Percentiles rank a stretch among this genome's conserved stretches.
These are phyloP conservation scores for Magnolia officinalis DNA, from an alignment of 164 flowering plant genomes.

Conservation along the genomic window DNA sequence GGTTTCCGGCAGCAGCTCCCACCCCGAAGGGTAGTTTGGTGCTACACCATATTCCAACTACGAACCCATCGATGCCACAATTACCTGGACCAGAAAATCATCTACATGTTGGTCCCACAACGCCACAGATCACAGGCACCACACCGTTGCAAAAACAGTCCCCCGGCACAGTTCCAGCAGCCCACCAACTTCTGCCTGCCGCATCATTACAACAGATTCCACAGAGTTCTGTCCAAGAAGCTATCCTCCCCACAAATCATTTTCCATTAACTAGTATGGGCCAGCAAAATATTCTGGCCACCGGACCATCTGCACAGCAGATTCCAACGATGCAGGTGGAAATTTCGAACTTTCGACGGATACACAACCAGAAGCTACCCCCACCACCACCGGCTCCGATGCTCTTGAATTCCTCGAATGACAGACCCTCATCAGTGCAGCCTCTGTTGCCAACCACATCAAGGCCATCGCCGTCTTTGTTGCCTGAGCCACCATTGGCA, in stretches of 20 bases:
- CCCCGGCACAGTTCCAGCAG: background rate
- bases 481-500: conserved; percentile 18
- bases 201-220: conserved; percentile 13
- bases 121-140: background rate
- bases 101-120: conserved; percentile 12
- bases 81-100: background rate
- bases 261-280: conserved; percentile 6
- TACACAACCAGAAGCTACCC: conserved; percentile 18
- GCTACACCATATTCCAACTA: conserved; percentile 16
- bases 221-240: conserved; percentile 7
- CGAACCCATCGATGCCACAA: background rate
- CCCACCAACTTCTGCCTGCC: conserved; percentile 4
- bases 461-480: conserved; percentile 5
- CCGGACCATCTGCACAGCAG: conserved; percentile 14
- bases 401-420: conserved; percentile 11
- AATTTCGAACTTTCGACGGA: conserved; percentile 12
- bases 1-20: conserved; percentile 5
- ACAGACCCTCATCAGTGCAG: conserved; percentile 15
- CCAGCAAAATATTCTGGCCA: conserved; percentile 11
- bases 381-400: conserved; percentile 9
- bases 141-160: conserved; percentile 5
- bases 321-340: conserved; percentile 7
- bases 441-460: conserved; percentile 8
- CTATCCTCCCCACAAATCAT: conserved; percentile 14
- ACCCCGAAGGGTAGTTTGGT: conserved; percentile 2